Conservation (phyloP, 352 stramenopile species). For the Pseudoperonospora humuli region DNA sequence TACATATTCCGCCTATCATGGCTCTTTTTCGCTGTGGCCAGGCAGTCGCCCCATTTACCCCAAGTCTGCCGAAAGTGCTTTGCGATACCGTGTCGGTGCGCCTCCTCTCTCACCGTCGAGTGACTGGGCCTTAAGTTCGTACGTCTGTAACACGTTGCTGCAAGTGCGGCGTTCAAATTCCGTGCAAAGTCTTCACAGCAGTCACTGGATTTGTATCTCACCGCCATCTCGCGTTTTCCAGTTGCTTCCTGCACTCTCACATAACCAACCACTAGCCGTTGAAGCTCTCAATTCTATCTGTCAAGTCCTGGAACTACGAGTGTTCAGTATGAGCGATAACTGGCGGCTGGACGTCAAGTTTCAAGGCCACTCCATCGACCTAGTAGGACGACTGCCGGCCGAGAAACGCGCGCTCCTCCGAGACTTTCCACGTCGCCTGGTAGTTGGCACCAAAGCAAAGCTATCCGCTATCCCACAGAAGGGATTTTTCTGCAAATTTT, state of each 20-base stretch:
- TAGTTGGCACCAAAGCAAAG: conserved; percentile 71
- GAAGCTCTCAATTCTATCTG: neutral
- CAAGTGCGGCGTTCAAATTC: conserved; percentile 3
- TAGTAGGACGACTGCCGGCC: conserved; percentile 66
- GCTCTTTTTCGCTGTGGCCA: neutral
- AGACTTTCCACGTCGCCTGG: conserved; percentile 72
- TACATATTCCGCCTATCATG: conserved; percentile 23
- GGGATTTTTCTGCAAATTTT: conserved; percentile 87
- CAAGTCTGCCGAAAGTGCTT: conserved; percentile 9
- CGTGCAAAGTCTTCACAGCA: neutral
- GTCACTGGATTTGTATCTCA: neutral
- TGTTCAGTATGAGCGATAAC: conserved; percentile 46
- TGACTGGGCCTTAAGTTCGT: neutral
- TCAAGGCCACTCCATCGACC: conserved; percentile 55
- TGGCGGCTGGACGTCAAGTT: conserved; percentile 85
- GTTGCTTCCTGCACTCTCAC: neutral
- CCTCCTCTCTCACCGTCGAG: neutral
- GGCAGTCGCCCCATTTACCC: conserved; percentile 13
- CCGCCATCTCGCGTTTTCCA: conserved; percentile 1
- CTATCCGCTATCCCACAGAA: conserved; percentile 73
- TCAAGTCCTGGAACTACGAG: neutral
- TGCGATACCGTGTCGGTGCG: conserved; percentile 9
- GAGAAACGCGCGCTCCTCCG: conserved; percentile 73
- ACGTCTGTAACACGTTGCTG: neutral
- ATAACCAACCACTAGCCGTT: neutral